Percentiles rank a stretch among this genome's conserved stretches.
Conservation (phyloP, 2,329 filamentous ascomycete species). For the Rhinocladiella mackenziei region DNA sequence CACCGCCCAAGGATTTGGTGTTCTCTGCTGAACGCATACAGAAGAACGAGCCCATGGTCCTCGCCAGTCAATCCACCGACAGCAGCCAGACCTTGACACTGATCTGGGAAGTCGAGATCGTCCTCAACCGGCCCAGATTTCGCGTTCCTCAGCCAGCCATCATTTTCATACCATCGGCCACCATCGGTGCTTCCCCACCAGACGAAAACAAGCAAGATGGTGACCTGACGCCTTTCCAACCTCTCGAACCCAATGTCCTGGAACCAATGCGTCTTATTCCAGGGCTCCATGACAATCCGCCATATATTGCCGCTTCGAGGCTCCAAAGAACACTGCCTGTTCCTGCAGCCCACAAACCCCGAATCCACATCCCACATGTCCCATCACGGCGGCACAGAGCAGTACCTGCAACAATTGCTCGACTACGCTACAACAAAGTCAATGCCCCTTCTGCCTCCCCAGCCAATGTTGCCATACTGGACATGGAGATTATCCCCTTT, state of each 20-base stretch:
- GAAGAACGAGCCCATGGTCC: constrained; percentile 43
- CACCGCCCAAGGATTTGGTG: constrained; percentile 40
- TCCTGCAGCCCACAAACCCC: constrained; percentile 46
- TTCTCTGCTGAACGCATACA: constrained; percentile 39
- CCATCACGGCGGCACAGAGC: constrained; percentile 52
- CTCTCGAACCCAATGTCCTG: constrained; percentile 56
- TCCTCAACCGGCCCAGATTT: constrained; percentile 46
- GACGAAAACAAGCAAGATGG: constrained; percentile 43
- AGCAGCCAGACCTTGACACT: constrained; percentile 38
- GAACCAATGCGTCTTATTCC: constrained; percentile 52
- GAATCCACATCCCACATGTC: constrained; percentile 53
- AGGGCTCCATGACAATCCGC: constrained; percentile 43
- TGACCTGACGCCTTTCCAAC: constrained; percentile 53
- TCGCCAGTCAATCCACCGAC: constrained; percentile 42
- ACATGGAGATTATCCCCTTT: constrained; percentile 54
- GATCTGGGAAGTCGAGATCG: constrained; percentile 44
- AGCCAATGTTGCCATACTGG: constrained; percentile 51
- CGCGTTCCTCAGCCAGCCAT: constrained; percentile 55
- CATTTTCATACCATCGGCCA: constrained; percentile 43
- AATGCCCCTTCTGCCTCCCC: constrained; percentile 42
- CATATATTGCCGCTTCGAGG: constrained; percentile 55
- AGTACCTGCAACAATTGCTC: constrained; percentile 53
- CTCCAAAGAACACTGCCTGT: constrained; percentile 55
- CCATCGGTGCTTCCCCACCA: constrained; percentile 40
- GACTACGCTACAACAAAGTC: constrained; percentile 52